Percentiles rank a stretch among this genome's conserved stretches.
Evolutionary conservation across 352 stramenopile species (phyloP).

Genomic region (Phytophthora brassicae): DNA sequence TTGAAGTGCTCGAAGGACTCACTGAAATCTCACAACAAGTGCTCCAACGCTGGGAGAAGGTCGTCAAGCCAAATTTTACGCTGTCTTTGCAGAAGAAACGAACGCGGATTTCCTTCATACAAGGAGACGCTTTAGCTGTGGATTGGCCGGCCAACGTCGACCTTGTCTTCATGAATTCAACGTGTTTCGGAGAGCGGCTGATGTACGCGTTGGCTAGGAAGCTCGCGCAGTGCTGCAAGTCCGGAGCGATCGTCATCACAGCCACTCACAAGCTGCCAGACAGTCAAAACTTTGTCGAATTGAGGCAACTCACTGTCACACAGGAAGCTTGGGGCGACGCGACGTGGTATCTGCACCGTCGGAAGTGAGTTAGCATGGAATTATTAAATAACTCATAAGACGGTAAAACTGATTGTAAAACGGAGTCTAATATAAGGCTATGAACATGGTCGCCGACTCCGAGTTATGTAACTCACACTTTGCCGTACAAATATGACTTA

Average conservation of each 20-base stretch:
- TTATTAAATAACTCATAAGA: too few species aligned
- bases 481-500: slow-evolving; percentile 22
- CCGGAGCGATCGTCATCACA: slow-evolving; percentile 59
- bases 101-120: slow-evolving; percentile 68
- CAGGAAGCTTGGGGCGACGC: slow-evolving; percentile 63
- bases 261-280: slow-evolving; percentile 57
- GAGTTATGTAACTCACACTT: slow-evolving; percentile 26
- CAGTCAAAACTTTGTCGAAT: slow-evolving; percentile 43
- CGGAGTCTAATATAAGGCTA: slow-evolving; percentile 35
- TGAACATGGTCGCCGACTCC: slow-evolving; percentile 23
- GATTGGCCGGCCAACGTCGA: slow-evolving; percentile 72
- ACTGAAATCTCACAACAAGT: slow-evolving; percentile 62
- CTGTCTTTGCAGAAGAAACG: slow-evolving; percentile 69
- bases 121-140: slow-evolving; percentile 62
- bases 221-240: slow-evolving; percentile 48
- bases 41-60: slow-evolving; percentile 54
- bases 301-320: slow-evolving; percentile 45
- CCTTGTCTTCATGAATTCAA: slow-evolving; percentile 90
- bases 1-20: slow-evolving; percentile 88
- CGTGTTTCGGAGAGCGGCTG: slow-evolving; percentile 79
- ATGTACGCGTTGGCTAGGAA: slow-evolving; percentile 59
- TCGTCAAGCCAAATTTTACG: slow-evolving; percentile 46
- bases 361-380: slow-evolving; percentile 31
- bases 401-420: too few species aligned
- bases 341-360: slow-evolving; percentile 59